These are phyloP conservation scores for Physcia stellaris DNA, from an alignment of 495 filamentous ascomycete species.

Conservation along the genomic window DNA sequence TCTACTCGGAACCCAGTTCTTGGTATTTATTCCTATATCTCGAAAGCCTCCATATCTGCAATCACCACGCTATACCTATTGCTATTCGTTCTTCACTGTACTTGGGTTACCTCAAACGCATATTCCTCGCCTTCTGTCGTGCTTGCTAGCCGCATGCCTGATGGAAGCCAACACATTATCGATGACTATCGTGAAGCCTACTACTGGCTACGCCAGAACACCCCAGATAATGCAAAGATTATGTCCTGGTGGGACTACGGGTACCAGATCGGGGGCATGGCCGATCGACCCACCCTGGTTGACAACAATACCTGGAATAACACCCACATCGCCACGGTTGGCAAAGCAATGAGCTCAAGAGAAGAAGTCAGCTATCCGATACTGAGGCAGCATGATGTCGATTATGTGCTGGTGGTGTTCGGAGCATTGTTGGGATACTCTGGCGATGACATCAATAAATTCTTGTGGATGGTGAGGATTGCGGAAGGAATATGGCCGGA, in stretches of 20 bases:
- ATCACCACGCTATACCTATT: slow-evolving; percentile 68
- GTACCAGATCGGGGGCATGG: slow-evolving; percentile 99
- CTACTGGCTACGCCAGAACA: slow-evolving; percentile 99
- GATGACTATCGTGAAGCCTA: slow-evolving; percentile 99
- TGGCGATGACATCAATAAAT: slow-evolving; percentile 99
- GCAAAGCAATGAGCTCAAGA: slow-evolving; percentile 95
- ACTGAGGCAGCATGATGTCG: slow-evolving; percentile 93
- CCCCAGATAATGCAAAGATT: slow-evolving; percentile 84
- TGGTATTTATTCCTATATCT: slow-evolving; percentile 70
- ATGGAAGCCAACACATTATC: slow-evolving; percentile 96
- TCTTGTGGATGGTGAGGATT: slow-evolving; percentile 99
- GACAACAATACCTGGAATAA: slow-evolving; percentile 99
- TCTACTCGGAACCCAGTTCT: slow-evolving; percentile 59
- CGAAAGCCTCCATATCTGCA: slow-evolving; percentile 60
- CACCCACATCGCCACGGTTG: slow-evolving; percentile 98
- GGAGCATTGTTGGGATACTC: slow-evolving; percentile 94
- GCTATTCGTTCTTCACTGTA: slow-evolving; percentile 93
- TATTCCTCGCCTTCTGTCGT: slow-evolving; percentile 98
- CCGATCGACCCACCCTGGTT: slow-evolving; percentile 89
- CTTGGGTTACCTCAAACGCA: slow-evolving; percentile 98
- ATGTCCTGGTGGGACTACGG: slow-evolving; percentile 99
- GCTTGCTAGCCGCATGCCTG: slow-evolving; percentile 77
- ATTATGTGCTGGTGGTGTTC: slow-evolving; percentile 96
- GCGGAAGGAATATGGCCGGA: slow-evolving; percentile 99
- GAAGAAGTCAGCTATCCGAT: slow-evolving; percentile 99